These are phyloP conservation scores for Huiozyma sinensis DNA, from an alignment of 805 yeast species.

Conservation along the genomic window DNA sequence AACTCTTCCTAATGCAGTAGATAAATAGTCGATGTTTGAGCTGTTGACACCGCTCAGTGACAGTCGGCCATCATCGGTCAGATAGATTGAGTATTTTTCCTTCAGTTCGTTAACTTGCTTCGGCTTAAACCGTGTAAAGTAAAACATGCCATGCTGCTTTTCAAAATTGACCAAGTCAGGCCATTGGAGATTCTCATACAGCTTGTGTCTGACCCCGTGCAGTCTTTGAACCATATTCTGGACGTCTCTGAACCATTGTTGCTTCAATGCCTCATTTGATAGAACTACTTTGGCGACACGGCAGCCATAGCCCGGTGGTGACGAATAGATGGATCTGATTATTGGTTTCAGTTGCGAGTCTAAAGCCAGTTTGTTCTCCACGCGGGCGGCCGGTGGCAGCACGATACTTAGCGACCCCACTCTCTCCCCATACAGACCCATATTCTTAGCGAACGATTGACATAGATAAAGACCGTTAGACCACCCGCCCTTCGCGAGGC, in stretches of 20 bases:
- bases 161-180: conserved; percentile 54
- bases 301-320: conserved; percentile 93
- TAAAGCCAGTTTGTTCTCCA: conserved; percentile 42
- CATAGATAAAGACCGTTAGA: conserved; percentile 50
- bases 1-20: conserved; percentile 13
- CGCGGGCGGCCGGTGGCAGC: conserved; percentile 34
- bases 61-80: conserved; percentile 85
- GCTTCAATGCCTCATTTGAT: conserved; percentile 44
- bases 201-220: conserved; percentile 53
- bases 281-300: conserved; percentile 75
- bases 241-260: conserved; percentile 77
- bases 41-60: conserved; percentile 84
- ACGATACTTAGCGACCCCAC: conserved; percentile 67
- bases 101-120: conserved; percentile 65
- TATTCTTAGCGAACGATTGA: conserved; percentile 90
- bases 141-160: conserved; percentile 89
- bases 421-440: conserved; percentile 94
- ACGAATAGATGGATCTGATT: conserved; percentile 79
- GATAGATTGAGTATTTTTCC: conserved; percentile 64
- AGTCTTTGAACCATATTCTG: conserved; percentile 69
- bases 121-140: conserved; percentile 70
- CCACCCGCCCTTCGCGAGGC: conserved; percentile 18
- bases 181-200: conserved; percentile 67
- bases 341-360: conserved; percentile 76
- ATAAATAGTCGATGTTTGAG: conserved; percentile 55